Percentiles rank a stretch among this genome's conserved stretches.
Evolutionary conservation across 371 early-diverging fungal genomes (phyloP).

Genomic region (Mortierella sp.): DNA sequence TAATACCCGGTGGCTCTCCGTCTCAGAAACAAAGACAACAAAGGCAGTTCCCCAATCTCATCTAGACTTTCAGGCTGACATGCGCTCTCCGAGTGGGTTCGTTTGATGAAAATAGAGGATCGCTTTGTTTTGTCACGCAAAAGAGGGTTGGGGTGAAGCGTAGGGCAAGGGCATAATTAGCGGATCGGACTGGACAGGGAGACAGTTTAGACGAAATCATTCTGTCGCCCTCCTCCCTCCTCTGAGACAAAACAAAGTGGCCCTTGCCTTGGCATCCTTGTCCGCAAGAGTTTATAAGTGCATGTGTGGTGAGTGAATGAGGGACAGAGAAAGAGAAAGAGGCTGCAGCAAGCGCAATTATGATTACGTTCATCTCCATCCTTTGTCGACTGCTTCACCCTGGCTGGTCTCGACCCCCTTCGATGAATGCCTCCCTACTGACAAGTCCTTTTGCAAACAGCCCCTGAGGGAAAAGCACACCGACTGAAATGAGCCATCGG

Average conservation of each 20-base stretch:
- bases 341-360: not conserved
- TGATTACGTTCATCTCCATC: not conserved
- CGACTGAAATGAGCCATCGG: not conserved
- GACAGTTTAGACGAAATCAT: not conserved
- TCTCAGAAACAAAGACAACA: not conserved
- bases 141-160: conserved; percentile 13
- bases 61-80: not conserved
- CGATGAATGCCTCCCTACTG: not conserved
- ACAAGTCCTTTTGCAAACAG: not conserved
- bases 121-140: not conserved
- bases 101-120: not conserved
- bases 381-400: not conserved
- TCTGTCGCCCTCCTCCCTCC: not conserved
- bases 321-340: not conserved
- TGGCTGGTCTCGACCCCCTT: not conserved
- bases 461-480: not conserved
- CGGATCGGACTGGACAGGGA: not conserved
- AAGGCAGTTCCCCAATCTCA: not conserved
- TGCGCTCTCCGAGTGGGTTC: not conserved
- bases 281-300: not conserved
- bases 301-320: not conserved
- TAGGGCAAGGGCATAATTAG: conserved; percentile 21
- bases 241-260: not conserved
- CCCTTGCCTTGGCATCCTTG: not conserved
- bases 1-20: not conserved